Evolutionary conservation across 169 alveolate species (phyloP).

Genomic region (Babesia bigemina): DNA sequence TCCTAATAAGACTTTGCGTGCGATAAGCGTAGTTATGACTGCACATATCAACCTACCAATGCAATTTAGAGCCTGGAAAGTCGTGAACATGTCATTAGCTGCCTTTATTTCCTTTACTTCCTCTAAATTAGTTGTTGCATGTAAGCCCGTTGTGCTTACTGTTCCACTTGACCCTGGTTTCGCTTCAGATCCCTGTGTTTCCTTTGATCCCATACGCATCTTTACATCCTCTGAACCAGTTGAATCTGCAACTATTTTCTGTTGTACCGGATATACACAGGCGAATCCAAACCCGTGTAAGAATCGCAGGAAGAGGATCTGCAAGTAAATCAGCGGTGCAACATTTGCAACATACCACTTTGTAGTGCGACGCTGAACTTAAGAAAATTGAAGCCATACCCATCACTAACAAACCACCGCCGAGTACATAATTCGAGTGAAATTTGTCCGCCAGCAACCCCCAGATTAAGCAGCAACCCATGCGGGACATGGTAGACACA

Average conservation of each 20-base stretch:
- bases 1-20: neutral
- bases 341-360: conserved; percentile 18
- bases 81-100: conserved; percentile 12
- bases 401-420: conserved; percentile 83
- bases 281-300: conserved; percentile 52
- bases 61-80: conserved; percentile 32
- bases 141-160: too few species aligned
- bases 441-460: conserved; percentile 85
- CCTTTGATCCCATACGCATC: conserved; percentile 28
- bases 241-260: conserved; percentile 22
- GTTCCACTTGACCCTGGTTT: too few species aligned
- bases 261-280: conserved; percentile 29
- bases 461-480: conserved; percentile 87
- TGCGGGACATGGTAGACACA: conserved; percentile 83
- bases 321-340: neutral
- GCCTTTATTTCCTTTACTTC: too few species aligned
- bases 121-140: too few species aligned
- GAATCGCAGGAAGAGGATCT: conserved; percentile 42
- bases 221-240: neutral
- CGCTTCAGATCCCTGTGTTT: too few species aligned
- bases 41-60: conserved; percentile 38
- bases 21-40: conserved; percentile 15
- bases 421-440: conserved; percentile 83
- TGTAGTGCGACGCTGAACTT: conserved; percentile 44
- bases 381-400: conserved; percentile 84